Base-by-base conservation (phyloP, 371 early-diverging fungal species). In the Furculomyces boomerangus region DNA sequence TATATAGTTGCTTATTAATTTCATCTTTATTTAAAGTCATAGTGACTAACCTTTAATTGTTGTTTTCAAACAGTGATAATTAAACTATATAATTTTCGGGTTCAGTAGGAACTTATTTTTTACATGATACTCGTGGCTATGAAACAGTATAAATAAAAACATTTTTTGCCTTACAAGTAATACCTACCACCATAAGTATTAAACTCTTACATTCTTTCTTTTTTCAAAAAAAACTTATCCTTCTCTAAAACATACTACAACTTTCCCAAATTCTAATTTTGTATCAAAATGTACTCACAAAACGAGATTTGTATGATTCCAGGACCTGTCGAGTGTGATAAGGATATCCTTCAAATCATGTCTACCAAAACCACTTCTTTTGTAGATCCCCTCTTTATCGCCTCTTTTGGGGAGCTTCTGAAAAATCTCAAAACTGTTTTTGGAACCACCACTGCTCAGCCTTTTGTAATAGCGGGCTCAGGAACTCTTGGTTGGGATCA, bases 401-500 rank as follows among this genome's bases (percentile, higher is more conserved):
- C 84, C 44, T 72, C 74, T 61, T 90, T 92, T 68, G 91, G 95
- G 50, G 82, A 82, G 51, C 61, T 81, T 14, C 74, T 96, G 56
- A 87, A 89, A 65, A 76, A 85, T 66, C 72, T 86, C 31, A 80
- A 93, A 55, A 66, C 82, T 56, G 82, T 93, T 18, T 77, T 91
- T 43, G 72, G 79, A 50, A 82, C 88, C 24, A 77, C 81, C 53
- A 71, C 70, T n/a, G 92, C 80, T 13, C 95, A 96, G 68, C 97
- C 97, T 26, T 89, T 94, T 67, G 75, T 96, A 61, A 74, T 92
- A 41, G 79, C 92, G 35, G 97, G 94, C 54, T 91, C 91, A 8
- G 93, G 97, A 31, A 90, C 87, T 22, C 73, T 93, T 43, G 90
- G 90, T 28, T 94, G 97, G 94, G 94, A 94, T 71, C 82, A 86